A percentile compares a stretch with the other conserved stretches of the same genome.
These are phyloP conservation scores for Daldinia bambusicola DNA, from an alignment of 495 filamentous ascomycete species.

Conservation along the genomic window DNA sequence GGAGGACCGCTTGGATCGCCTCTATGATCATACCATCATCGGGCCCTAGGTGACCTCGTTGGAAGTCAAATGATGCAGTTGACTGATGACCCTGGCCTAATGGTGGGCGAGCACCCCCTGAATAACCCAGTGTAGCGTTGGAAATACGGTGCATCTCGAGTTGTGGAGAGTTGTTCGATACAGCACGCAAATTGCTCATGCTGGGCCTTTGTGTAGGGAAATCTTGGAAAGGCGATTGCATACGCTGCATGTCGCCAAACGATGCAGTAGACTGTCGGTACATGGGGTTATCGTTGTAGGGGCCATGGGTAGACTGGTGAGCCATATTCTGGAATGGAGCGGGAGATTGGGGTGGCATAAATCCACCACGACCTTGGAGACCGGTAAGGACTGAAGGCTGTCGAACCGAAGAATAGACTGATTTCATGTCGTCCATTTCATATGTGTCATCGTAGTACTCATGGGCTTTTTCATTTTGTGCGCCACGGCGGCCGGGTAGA, in stretches of 20 bases:
- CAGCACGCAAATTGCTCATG: constrained; percentile 51
- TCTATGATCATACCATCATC: constrained; percentile 82
- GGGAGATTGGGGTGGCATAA: constrained; percentile 84
- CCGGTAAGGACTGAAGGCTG: constrained; percentile 93
- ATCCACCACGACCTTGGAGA: constrained; percentile 74
- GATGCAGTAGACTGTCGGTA: constrained; percentile 63
- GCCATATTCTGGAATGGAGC: constrained; percentile 68
- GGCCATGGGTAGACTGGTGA: constrained; percentile 52
- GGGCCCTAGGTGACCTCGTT: constrained; percentile 70
- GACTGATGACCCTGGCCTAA: constrained; percentile 64
- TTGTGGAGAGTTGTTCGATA: constrained; percentile 48
- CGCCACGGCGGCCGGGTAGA: constrained; percentile 88
- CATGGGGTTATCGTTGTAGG: constrained; percentile 54
- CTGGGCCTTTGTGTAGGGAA: constrained; percentile 50
- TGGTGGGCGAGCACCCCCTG: constrained; percentile 52
- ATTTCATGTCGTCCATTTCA: constrained; percentile 98
- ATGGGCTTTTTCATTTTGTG: constrained; percentile 71
- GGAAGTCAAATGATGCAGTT: constrained; percentile 81
- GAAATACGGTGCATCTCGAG: constrained; percentile 48
- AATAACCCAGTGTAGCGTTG: constrained; percentile 54
- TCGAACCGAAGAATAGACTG: constrained; percentile 92
- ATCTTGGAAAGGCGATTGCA: constrained; percentile 63
- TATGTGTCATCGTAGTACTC: constrained; percentile 75
- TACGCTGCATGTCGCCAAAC: constrained; percentile 57
- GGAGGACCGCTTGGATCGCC: constrained; percentile 80